Base-by-base conservation (phyloP, 176 grass and related monocot genomes). In the Carex kokanica region DNA sequence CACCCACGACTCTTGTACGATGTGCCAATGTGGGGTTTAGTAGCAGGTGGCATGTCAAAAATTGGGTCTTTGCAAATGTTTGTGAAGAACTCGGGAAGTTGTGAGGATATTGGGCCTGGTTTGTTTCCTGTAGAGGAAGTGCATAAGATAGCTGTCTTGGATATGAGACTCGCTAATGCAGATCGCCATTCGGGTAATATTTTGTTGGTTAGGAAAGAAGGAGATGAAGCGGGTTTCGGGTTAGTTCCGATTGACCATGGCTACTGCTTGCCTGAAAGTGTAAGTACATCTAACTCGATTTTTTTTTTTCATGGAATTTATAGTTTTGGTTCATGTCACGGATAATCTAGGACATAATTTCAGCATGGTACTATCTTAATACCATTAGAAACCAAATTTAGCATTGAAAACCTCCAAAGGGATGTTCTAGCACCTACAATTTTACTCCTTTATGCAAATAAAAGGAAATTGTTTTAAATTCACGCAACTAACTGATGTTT, bases 181-280 rank as follows among this genome's bases (percentile, higher is more conserved):
- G 90, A 91, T 86, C 87, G 87, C 18, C 90, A 91, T 82, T 84
- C 81, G 3, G 90, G 90, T 24, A 91, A 91, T 34, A 86, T 88
- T 45, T 66, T 82, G 80, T 23, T 91, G 80, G 55, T 88, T 60
- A n/a, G 27, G 81, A 87, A 73, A 40, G 86, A 83, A 32, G 75
- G 66, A 49, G 57, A 78, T 29, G 64, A 72, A 49, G 18, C 41
- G 17, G 23, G 38, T 27, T 83, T n/a, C 14, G 25, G 56, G 66
- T 65, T 91, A 47, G 67, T 91, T 18, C 87, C 90, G 11, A 91
- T 91, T 82, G 90, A 91, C 60, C 84, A 91, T 78, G 90, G 87
- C 49, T 91, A 91, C 65, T 91, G 86, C 84, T 81, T 91, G 83
- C 90, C 90, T 68, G 84, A 91, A 79, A 91, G 79, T 86, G 89